A percentile compares a stretch with the other conserved stretches of the same genome.
Evolutionary conservation across 805 yeast genomes (phyloP).

Genomic region (Cyberlindnera meyerae): DNA sequence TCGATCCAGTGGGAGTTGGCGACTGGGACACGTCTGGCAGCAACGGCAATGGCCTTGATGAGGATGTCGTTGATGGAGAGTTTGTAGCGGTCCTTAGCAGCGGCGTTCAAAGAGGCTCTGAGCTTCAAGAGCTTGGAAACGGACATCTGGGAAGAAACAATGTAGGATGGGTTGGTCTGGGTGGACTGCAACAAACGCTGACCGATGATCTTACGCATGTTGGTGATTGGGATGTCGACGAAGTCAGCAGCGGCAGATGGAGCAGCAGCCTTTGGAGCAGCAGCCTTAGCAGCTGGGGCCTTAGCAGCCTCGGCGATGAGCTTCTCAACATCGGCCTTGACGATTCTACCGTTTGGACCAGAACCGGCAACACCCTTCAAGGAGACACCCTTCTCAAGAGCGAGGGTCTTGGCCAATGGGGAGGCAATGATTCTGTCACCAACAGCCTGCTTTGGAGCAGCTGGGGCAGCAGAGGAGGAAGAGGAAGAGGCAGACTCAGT

Average conservation of each 20-base stretch:
- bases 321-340: slow-evolving; percentile 83
- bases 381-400: slow-evolving; percentile 86
- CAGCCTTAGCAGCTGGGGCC: slow-evolving; percentile 35
- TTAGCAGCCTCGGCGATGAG: slow-evolving; percentile 44
- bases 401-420: slow-evolving; percentile 90
- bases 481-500: slow-evolving; percentile 15
- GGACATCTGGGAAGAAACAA: slow-evolving; percentile 80
- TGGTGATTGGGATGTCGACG: slow-evolving; percentile 80
- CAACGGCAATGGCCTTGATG: slow-evolving; percentile 90
- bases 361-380: slow-evolving; percentile 82
- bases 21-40: slow-evolving; percentile 85
- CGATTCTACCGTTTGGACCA: slow-evolving; percentile 94
- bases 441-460: slow-evolving; percentile 26
- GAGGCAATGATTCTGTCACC: slow-evolving; percentile 83
- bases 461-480: slow-evolving; percentile 34
- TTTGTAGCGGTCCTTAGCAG: slow-evolving; percentile 82
- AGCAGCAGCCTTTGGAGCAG: slow-evolving; percentile 41
- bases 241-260: slow-evolving; percentile 50
- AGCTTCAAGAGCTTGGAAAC: slow-evolving; percentile 89
- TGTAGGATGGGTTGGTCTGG: slow-evolving; percentile 84
- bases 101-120: slow-evolving; percentile 81
- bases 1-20: slow-evolving; percentile 94
- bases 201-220: slow-evolving; percentile 93
- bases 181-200: slow-evolving; percentile 82
- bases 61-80: slow-evolving; percentile 91